phyloP scores from a whole-genome alignment of 1,284 basidiomycete species.

The Rhodotorula sp. region DNA sequence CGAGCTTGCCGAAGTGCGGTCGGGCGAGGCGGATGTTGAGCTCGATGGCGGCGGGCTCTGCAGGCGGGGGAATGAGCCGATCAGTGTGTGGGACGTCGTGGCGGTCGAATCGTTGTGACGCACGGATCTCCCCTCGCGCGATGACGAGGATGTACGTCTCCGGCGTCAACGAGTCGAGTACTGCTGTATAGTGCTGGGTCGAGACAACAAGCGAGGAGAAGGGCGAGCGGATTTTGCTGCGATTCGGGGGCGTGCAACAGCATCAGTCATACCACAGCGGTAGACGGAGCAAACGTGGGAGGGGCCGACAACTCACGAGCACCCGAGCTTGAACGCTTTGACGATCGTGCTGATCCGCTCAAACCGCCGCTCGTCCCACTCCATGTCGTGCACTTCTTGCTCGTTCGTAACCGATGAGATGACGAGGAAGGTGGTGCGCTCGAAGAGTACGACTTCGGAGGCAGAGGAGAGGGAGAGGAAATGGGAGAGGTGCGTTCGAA shows the following conservation, averaged over 20 bases:
- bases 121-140: slow-evolving; percentile 49
- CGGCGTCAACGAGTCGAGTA: slow-evolving; percentile 89
- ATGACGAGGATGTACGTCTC: slow-evolving; percentile 93
- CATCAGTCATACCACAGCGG: background rate
- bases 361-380: slow-evolving; percentile 71
- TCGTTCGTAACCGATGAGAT: slow-evolving; percentile 53
- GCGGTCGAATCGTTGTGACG: slow-evolving; percentile 48
- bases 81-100: background rate
- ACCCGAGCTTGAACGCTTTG: slow-evolving; percentile 90
- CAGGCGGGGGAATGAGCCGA: background rate
- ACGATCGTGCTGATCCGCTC: slow-evolving; percentile 94
- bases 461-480: slow-evolving; percentile 83
- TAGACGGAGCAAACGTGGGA: background rate
- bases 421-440: slow-evolving; percentile 94
- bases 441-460: slow-evolving; percentile 92
- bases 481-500: slow-evolving; percentile 78
- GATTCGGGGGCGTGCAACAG: background rate
- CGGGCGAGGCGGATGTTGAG: slow-evolving; percentile 78
- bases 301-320: slow-evolving; percentile 59
- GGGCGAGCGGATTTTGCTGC: slow-evolving; percentile 39
- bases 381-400: slow-evolving; percentile 37
- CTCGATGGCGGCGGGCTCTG: slow-evolving; percentile 78
- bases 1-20: slow-evolving; percentile 64
- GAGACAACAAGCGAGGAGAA: slow-evolving; percentile 48
- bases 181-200: slow-evolving; percentile 66